Percentiles rank a stretch among this genome's conserved stretches.
These are phyloP conservation scores for Aspergillus aculeatus DNA, from an alignment of 2,329 filamentous ascomycete genomes.

Conservation along the genomic window DNA sequence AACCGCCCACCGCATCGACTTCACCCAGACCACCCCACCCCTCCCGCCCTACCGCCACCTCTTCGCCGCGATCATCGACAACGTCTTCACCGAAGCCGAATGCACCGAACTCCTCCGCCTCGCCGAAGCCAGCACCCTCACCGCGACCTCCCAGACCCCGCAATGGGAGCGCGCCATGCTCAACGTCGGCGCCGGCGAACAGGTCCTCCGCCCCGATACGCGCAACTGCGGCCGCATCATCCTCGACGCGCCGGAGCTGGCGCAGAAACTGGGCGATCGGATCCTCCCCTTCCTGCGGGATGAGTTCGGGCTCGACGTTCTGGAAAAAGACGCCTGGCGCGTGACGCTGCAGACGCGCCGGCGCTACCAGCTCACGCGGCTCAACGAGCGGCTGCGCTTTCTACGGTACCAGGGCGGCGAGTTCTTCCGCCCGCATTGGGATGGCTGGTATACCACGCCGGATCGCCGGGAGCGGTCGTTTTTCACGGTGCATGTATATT, in stretches of 20 bases:
- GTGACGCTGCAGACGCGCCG: slow-evolving; percentile 31
- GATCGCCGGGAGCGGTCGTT: slow-evolving; percentile 52
- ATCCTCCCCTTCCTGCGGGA: slow-evolving; percentile 23
- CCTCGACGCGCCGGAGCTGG: slow-evolving; percentile 65
- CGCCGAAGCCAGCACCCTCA: no score
- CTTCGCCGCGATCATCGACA: slow-evolving; percentile 14
- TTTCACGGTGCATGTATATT: slow-evolving; percentile 57
- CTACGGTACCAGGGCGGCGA: slow-evolving; percentile 69
- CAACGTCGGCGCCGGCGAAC: slow-evolving; percentile 61
- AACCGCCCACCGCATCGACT: slow-evolving; percentile 9
- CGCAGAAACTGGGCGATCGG: slow-evolving; percentile 63
- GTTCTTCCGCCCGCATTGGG: slow-evolving; percentile 71
- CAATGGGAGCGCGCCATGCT: slow-evolving; percentile 68
- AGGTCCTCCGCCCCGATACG: slow-evolving; percentile 57
- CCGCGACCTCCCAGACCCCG: slow-evolving; percentile 10
- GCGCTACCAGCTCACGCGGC: slow-evolving; percentile 35
- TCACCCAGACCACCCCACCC: slow-evolving; percentile 12
- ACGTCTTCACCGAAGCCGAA: slow-evolving; percentile 5
- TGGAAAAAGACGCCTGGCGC: no score
- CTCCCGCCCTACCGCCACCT: slow-evolving; percentile 13
- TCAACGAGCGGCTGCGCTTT: slow-evolving; percentile 74
- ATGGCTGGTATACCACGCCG: slow-evolving; percentile 61
- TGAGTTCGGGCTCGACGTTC: slow-evolving; percentile 12
- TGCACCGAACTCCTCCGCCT: no score
- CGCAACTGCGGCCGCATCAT: slow-evolving; percentile 73